These are phyloP conservation scores for Schoenoplectus tabernaemontani DNA, from an alignment of 202 grass and related monocot species.

Conservation along the genomic window DNA sequence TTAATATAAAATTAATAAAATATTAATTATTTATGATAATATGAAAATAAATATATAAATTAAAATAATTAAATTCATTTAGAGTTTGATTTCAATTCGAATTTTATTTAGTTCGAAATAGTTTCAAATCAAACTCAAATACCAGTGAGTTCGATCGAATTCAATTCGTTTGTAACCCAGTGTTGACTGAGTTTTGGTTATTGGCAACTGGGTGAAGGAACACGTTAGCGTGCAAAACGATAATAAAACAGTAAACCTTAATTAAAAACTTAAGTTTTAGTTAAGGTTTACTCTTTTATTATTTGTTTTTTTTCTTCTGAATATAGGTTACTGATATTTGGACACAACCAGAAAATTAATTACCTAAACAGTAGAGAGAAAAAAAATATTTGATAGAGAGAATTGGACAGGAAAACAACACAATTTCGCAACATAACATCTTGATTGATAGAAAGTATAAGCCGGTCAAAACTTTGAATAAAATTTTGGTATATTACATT, in stretches of 20 bases:
- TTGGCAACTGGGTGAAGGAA: neutral
- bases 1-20: no score
- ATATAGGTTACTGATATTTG: neutral
- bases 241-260: neutral
- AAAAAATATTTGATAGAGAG: no score
- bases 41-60: no score
- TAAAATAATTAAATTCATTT: no score
- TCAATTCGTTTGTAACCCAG: no score
- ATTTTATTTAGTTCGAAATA: no score
- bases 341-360: no score
- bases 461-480: neutral
- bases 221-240: neutral
- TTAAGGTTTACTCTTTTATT: neutral
- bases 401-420: neutral
- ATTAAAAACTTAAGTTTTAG: neutral
- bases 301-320: neutral
- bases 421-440: neutral
- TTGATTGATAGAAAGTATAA: neutral
- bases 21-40: no score
- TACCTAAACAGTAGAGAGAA: no score
- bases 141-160: no score
- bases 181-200: slow-evolving; percentile 21
- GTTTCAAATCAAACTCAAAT: no score
- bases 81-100: no score
- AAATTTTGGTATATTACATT: neutral